A percentile compares a stretch with the other conserved stretches of the same genome.
These are phyloP conservation scores for Ophiocordyceps camponoti-floridani DNA, from an alignment of 2,329 filamentous ascomycete species.

Conservation along the genomic window DNA sequence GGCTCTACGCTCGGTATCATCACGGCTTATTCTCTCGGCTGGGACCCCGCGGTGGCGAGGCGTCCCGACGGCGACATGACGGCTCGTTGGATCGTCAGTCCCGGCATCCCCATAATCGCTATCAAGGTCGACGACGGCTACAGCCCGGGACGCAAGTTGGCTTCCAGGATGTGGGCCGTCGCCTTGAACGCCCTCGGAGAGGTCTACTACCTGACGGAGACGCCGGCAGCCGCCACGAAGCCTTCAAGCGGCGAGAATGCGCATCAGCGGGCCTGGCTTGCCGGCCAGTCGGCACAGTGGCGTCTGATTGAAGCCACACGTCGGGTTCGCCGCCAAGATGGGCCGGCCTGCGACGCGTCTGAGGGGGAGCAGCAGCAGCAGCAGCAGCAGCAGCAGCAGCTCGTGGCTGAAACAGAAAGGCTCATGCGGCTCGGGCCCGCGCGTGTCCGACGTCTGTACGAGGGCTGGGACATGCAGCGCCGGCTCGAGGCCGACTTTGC, in stretches of 20 bases:
- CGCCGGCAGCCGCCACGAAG: conserved; percentile 38
- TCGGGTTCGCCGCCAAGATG: conserved; percentile 52
- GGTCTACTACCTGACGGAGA: conserved; percentile 64
- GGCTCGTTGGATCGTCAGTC: conserved; percentile 76
- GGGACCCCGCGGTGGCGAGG: conserved; percentile 36
- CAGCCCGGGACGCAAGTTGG: conserved; percentile 47
- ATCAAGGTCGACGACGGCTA: conserved; percentile 75
- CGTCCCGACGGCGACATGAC: conserved; percentile 62
- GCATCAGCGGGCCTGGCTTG: conserved; percentile 58
- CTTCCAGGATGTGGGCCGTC: conserved; percentile 71
- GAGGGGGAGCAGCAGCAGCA: no score
- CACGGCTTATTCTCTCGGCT: conserved; percentile 61
- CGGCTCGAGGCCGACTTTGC: conserved; percentile 79
- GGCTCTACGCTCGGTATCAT: conserved; percentile 74
- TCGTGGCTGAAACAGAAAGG: conserved; percentile 60
- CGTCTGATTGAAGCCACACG: conserved; percentile 61
- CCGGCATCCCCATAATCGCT: conserved; percentile 78
- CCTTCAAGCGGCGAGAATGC: conserved; percentile 33
- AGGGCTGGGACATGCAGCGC: conserved; percentile 85
- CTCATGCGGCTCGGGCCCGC: conserved; percentile 56
- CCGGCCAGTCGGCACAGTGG: conserved; percentile 67
- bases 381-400: no score
- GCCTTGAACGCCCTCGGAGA: conserved; percentile 89
- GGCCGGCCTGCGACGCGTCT: conserved; percentile 50
- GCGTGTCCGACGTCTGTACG: conserved; percentile 60